Evolutionary conservation across 768 basidiomycete genomes (phyloP).

Genomic region (Porphyrellus cyaneotinctus): DNA sequence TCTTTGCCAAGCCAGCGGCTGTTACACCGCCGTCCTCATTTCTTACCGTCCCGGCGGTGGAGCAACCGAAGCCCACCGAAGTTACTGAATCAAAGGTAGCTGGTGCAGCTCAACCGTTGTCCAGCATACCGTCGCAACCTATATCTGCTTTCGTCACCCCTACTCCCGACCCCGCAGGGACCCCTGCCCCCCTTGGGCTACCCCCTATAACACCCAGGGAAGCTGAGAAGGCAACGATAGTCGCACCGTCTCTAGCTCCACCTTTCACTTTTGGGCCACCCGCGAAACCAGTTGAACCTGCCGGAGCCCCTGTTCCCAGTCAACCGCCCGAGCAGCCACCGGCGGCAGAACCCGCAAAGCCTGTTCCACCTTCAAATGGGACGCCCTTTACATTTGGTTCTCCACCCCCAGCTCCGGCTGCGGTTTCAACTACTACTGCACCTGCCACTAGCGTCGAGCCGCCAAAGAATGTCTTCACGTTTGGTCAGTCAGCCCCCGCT

Average conservation of each 20-base stretch:
- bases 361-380: slow-evolving; percentile 3
- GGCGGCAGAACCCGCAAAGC: slow-evolving; percentile 4
- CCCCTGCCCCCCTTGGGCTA: slow-evolving; percentile 6
- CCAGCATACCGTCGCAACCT: slow-evolving; percentile 10
- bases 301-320: slow-evolving; percentile 1
- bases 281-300: slow-evolving; percentile 21
- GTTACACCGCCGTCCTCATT: slow-evolving; percentile 19
- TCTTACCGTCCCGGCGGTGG: slow-evolving; percentile 16
- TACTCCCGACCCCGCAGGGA: not conserved
- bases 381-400: slow-evolving; percentile 28
- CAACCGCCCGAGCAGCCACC: slow-evolving; percentile 11
- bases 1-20: slow-evolving; percentile 38
- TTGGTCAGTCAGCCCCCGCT: slow-evolving; percentile 23
- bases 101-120: slow-evolving; percentile 8
- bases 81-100: not conserved
- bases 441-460: slow-evolving; percentile 20
- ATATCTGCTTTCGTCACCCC: slow-evolving; percentile 3
- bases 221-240: slow-evolving; percentile 12
- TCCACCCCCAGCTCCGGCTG: slow-evolving; percentile 7
- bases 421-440: slow-evolving; percentile 7
- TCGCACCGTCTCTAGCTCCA: slow-evolving; percentile 5
- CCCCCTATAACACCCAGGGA: slow-evolving; percentile 15
- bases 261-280: slow-evolving; percentile 31
- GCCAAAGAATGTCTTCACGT: slow-evolving; percentile 33
- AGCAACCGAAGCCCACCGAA: slow-evolving; percentile 6